A percentile compares a stretch with the other conserved stretches of the same genome.
Evolutionary conservation across 306 rosid genomes (phyloP).

Genomic region (Sphenostylis stenocarpa): DNA sequence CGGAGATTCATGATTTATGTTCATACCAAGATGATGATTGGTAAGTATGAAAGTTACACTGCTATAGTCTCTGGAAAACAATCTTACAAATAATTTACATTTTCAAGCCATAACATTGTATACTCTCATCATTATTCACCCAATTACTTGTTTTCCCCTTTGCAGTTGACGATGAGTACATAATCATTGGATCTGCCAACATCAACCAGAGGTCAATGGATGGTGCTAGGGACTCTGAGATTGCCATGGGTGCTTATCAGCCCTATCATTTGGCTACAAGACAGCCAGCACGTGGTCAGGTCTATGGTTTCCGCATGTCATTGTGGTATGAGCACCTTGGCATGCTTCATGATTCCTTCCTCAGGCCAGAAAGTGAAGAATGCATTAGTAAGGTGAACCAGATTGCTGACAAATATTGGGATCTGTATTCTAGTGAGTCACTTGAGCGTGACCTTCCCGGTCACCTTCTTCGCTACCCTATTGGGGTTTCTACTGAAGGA

Average conservation of each 20-base stretch:
- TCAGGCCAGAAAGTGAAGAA: conserved; percentile 53
- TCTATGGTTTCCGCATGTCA: conserved; percentile 71
- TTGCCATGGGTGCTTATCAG: conserved; percentile 76
- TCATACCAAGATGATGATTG: conserved; percentile 79
- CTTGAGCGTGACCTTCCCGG: conserved; percentile 73
- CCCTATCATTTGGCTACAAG: conserved; percentile 55
- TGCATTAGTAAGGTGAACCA: conserved; percentile 59
- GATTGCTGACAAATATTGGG: conserved; percentile 75
- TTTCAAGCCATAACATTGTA: neutral
- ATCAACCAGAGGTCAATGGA: conserved; percentile 86
- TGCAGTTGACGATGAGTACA: conserved; percentile 78
- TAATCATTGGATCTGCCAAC: conserved; percentile 76
- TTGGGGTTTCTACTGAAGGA: conserved; percentile 54
- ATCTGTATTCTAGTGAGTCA: conserved; percentile 54
- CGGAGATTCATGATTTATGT: conserved; percentile 80
- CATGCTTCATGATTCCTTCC: conserved; percentile 57
- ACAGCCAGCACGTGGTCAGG: conserved; percentile 66
- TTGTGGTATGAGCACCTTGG: conserved; percentile 81
- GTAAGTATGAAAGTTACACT: conserved; percentile 37
- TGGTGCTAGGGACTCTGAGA: conserved; percentile 72
- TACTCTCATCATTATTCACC: neutral
- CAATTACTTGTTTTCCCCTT: neutral
- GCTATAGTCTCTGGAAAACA: conserved; percentile 7
- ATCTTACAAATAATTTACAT: neutral
- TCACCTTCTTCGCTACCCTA: conserved; percentile 69